Base-by-base conservation (phyloP, 1,284 basidiomycete species). In the Microbotryomycetes sp. region DNA sequence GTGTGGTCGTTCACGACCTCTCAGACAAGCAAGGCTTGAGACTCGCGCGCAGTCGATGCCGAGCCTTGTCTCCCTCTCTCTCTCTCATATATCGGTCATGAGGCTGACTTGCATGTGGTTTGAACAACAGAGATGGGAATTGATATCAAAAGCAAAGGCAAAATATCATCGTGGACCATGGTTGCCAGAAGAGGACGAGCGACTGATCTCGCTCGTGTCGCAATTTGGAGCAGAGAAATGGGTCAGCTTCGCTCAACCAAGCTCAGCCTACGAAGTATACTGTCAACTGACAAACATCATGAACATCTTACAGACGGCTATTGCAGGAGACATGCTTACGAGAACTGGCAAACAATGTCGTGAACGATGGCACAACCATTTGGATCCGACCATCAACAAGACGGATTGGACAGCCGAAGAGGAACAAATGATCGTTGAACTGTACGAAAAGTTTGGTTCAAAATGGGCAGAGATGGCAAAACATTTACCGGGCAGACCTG, bases 351-450 rank as follows among this genome's bases (percentile, higher is more conserved):
- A 74, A 64, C 72, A 74, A 54, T 74, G 72, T 31, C 62, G 72
- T 7, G 72, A 74, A 48, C 58, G 72, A 22, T 74, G 72, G 72
- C 72, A 74, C 52, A 74, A 74, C 53, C 71, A 74, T 49, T 57
- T 74, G 25, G 66, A 73, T 42, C 72, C 72, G 2, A 54, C 57
- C 25, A 74, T 74, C 63, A 69, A 69, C 54, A 72, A 72, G 60
- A 52, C 58, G 9, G 63, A 66, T 25, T 73, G 72, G 65, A 73
- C 71, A 2, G 22, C 67, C 19, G 70, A 70, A 30, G 72, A 74
- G 49, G 71, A 70, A 22, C 64, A 62, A n/a, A 52, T 67, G 58
- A 72, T 74, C 56, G 55, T 62, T 42, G 57, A 66, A 16, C 30
- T 73, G 66, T 69, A 71, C 54, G 62, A 59, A 1, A 51, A 62